A percentile compares a stretch with the other conserved stretches of the same genome.
phyloP scores from a whole-genome alignment of 768 basidiomycete species.

The Auricularia auricula-judae region DNA sequence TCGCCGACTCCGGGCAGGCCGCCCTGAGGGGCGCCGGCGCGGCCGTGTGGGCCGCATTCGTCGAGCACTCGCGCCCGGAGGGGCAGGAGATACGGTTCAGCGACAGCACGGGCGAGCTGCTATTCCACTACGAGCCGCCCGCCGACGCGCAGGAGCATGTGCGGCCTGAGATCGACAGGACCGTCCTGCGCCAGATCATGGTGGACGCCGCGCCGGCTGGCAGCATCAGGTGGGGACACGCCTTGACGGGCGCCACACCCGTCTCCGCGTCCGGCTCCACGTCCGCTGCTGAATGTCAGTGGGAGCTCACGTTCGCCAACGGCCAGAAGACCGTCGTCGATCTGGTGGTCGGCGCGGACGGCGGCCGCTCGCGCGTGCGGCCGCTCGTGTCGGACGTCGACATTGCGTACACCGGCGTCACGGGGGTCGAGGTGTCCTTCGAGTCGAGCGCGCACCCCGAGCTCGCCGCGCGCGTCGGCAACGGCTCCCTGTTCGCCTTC shows the following conservation, averaged over 20 bases:
- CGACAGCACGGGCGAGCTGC: slow-evolving; percentile 1
- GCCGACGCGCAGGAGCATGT: neutral
- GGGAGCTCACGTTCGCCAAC: neutral
- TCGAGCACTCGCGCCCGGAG: slow-evolving; percentile 10
- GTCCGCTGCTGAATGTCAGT: neutral
- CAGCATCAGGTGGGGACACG: slow-evolving; percentile 6
- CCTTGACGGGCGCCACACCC: neutral
- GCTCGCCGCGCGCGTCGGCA: slow-evolving; percentile 16
- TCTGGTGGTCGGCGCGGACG: slow-evolving; percentile 27
- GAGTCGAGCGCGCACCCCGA: slow-evolving; percentile 15
- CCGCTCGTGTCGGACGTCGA: slow-evolving; percentile 19
- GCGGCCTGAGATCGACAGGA: neutral
- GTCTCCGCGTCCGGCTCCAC: neutral
- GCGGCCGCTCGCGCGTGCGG: slow-evolving; percentile 29
- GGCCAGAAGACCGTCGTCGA: slow-evolving; percentile 6
- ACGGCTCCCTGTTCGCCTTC: slow-evolving; percentile 19
- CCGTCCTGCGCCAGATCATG: slow-evolving; percentile 8
- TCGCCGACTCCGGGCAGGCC: slow-evolving; percentile 14
- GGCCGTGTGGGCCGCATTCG: slow-evolving; percentile 13
- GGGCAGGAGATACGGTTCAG: slow-evolving; percentile 14
- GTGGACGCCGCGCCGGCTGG: slow-evolving; percentile 7
- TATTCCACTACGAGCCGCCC: neutral
- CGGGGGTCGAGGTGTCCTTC: slow-evolving; percentile 11
- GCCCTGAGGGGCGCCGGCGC: slow-evolving; percentile 12
- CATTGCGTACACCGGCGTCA: slow-evolving; percentile 24